Conservation (phyloP, 768 basidiomycete species). For the Kwoniella dejecticola region DNA sequence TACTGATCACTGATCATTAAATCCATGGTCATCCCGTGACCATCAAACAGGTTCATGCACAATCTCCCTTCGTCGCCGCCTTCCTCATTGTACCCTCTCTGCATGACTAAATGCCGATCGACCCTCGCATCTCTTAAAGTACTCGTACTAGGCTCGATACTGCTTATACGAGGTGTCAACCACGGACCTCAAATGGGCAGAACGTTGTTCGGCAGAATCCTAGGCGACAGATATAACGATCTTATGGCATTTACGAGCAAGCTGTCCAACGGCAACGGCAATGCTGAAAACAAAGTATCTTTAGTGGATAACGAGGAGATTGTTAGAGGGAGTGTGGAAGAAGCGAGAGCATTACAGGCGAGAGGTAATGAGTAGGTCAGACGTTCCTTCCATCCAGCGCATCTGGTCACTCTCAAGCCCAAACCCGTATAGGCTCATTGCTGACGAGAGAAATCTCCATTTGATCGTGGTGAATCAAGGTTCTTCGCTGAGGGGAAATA, state of each 20-base stretch:
- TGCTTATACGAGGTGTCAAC: slow-evolving; percentile 7
- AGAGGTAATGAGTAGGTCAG: slow-evolving; percentile 13
- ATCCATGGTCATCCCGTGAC: not conserved
- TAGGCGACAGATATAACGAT: slow-evolving; percentile 20
- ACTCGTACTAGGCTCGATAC: slow-evolving; percentile 14
- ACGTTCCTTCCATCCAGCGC: not conserved
- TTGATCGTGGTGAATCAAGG: too few species aligned
- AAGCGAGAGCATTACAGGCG: slow-evolving; percentile 1
- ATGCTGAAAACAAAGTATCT: not conserved
- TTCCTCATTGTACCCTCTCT: not conserved
- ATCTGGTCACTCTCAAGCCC: not conserved
- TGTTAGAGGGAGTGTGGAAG: slow-evolving; percentile 3
- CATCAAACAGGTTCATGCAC: slow-evolving; percentile 5
- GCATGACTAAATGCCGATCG: not conserved
- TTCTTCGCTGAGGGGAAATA: slow-evolving; percentile 14
- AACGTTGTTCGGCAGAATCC: slow-evolving; percentile 8
- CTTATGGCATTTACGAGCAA: slow-evolving; percentile 4
- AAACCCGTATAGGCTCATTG: too few species aligned
- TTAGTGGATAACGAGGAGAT: not conserved
- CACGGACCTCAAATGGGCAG: slow-evolving; percentile 13
- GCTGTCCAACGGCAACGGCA: not conserved
- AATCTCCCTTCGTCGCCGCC: slow-evolving; percentile 1
- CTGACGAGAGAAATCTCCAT: too few species aligned
- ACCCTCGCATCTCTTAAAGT: slow-evolving; percentile 11
- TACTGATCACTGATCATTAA: not conserved